phyloP scores from a whole-genome alignment of 129 eudicot genomes.

The Lactuca saligna region DNA sequence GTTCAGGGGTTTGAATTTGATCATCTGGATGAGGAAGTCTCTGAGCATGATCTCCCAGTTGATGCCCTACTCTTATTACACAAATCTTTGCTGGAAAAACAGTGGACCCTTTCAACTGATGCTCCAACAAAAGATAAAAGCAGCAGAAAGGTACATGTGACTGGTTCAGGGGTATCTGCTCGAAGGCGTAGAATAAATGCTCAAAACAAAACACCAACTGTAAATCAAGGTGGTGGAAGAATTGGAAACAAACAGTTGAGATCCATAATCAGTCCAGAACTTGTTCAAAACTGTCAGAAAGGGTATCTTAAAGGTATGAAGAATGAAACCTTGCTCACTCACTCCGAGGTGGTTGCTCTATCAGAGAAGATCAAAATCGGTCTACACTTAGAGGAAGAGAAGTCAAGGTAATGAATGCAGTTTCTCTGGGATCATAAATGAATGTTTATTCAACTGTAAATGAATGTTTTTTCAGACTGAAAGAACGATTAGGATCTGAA shows the following conservation, averaged over 20 bases:
- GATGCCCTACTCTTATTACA: constrained; percentile 86
- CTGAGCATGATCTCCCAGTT: constrained; percentile 41
- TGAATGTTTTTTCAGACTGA: constrained; percentile 55
- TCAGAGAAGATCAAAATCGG: constrained; percentile 70
- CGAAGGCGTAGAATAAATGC: constrained; percentile 64
- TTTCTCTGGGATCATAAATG: constrained; percentile 9
- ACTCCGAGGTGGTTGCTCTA: constrained; percentile 74
- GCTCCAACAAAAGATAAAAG: constrained; percentile 21
- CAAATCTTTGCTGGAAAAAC: constrained; percentile 86
- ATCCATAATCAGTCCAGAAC: constrained; percentile 56
- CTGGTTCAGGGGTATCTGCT: constrained; percentile 80
- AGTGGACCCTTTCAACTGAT: constrained; percentile 76
- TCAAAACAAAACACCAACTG: constrained; percentile 41
- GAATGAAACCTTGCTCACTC: constrained; percentile 66
- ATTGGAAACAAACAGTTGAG: constrained; percentile 37
- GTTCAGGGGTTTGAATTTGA: constrained; percentile 34
- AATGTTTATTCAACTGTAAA: constrained; percentile 6
- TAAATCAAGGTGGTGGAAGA: constrained; percentile 28
- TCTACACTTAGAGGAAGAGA: constrained; percentile 64
- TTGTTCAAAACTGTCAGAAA: constrained; percentile 58
- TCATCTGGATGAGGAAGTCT: constrained; percentile 39
- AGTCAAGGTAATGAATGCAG: constrained; percentile 53
- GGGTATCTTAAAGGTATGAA: constrained; percentile 81
- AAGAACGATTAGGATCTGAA: constrained; percentile 71
- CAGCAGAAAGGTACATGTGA: constrained; percentile 44